Evolutionary conservation across 257 asterid species (phyloP), one percentile per base, ranked within the genome.

Genomic region (Sherardia arvensis): DNA sequence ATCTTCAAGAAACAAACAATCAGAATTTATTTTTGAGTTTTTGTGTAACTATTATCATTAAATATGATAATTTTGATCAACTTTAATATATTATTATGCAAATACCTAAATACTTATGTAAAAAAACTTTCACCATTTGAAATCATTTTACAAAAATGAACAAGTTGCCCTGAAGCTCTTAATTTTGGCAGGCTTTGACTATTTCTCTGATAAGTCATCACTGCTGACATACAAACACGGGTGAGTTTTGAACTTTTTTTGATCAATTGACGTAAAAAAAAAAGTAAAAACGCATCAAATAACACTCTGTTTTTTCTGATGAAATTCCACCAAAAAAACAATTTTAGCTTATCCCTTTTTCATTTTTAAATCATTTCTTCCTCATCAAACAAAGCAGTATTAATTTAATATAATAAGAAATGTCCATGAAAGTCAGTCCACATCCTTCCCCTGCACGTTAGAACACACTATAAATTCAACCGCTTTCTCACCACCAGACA

Each of bases 381-480:
- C 47, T 38, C 47, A 38, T 38, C 47, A 38, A 49, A 20, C 56
- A 49, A 49, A 49, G 10, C 23, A 21, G 1, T 21, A 1, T 18
- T 4, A 20, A n/a, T 6, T 49, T 49, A 53, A 21, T 22, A 8
- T 54, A 54, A 54, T 54, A 23, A 2, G 61, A 55, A 55, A 26
- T 14, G 9, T 26, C 61, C 20, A 57, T 14, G 34, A 40, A n/a
- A 26, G 33, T 10, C 54, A 12, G 33, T 10, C 54, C 51, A 64
- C 21, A 65, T 38, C 40, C 77, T 67, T 73, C 58, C 73, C 26
- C 66, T 5, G 28, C 66, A 73, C 62, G 69, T 6, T 7, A 54
- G 29, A 54, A 53, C 15, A 21, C 9, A 23, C 58, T 53, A 22
- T 53, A 53, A 22, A 54, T 54, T 8, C 1, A 21, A 43, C 20